phyloP scores from a whole-genome alignment of 257 asterid species.

The Apocynum venetum region DNA sequence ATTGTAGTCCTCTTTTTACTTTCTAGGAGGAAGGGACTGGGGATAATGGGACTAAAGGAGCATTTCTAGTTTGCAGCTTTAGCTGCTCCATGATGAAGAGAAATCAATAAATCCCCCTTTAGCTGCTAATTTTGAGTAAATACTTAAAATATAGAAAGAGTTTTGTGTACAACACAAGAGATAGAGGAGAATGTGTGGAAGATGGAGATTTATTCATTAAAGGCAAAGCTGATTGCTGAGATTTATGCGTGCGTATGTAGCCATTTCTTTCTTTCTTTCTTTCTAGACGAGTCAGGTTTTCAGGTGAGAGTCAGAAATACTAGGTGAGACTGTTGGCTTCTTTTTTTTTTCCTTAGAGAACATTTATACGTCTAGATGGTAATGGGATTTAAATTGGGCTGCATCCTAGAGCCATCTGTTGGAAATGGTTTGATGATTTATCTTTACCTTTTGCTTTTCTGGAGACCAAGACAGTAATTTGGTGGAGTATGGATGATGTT shows the following conservation, averaged over 20 bases:
- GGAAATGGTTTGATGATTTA: neutral
- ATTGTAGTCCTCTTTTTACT: too few species aligned
- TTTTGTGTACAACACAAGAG: too few species aligned
- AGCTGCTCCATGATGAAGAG: too few species aligned
- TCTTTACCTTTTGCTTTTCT: neutral
- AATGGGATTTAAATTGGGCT: neutral
- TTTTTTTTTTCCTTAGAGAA: neutral
- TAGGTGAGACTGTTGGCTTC: constrained; percentile 40
- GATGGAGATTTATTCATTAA: constrained; percentile 24
- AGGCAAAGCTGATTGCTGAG: constrained; percentile 49
- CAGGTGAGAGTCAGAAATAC: constrained; percentile 29
- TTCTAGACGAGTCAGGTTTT: neutral
- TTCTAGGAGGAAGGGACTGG: too few species aligned
- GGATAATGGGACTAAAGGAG: too few species aligned
- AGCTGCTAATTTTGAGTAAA: too few species aligned
- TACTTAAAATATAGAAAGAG: too few species aligned
- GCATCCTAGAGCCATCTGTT: neutral
- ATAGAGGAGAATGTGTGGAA: neutral
- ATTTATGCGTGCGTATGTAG: constrained; percentile 75
- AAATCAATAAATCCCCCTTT: too few species aligned
- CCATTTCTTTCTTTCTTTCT: constrained; percentile 23
- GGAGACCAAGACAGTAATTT: neutral
- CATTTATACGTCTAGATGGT: neutral
- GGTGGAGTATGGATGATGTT: neutral
- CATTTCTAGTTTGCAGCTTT: too few species aligned